phyloP scores from a whole-genome alignment of 2,329 filamentous ascomycete species.

The Curvularia eragrostidis region DNA sequence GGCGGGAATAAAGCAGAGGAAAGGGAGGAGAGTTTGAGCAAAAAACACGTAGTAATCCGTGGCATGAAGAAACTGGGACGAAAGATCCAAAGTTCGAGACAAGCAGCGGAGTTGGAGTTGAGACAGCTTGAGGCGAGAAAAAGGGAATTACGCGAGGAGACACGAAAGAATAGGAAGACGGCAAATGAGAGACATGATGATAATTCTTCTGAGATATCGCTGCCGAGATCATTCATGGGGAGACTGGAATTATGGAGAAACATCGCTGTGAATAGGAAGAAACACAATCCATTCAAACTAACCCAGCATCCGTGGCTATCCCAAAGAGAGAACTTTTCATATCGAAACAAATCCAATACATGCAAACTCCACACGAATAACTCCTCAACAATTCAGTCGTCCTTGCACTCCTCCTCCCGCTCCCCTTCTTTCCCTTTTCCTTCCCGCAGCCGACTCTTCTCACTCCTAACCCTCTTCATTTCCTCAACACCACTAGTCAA shows the following conservation, averaged over 20 bases:
- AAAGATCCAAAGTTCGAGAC: not conserved
- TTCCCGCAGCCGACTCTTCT: not conserved
- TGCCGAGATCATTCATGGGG: not conserved
- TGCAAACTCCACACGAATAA: not conserved
- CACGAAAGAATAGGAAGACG: not conserved
- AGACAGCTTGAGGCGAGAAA: not conserved
- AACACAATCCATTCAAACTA: not conserved
- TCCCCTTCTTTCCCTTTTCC: not conserved
- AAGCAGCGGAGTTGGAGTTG: not conserved
- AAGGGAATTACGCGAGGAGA: not conserved
- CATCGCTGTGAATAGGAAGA: not conserved
- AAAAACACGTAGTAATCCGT: not conserved
- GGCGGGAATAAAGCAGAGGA: not conserved
- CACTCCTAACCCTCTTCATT: not conserved
- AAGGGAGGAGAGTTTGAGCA: not conserved
- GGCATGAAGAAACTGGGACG: not conserved
- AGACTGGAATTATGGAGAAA: not conserved
- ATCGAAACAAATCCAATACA: not conserved
- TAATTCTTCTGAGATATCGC: not conserved
- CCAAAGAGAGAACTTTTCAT: not conserved
- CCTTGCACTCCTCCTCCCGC: not conserved
- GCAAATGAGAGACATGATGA: not conserved
- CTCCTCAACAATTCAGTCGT: not conserved
- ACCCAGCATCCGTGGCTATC: not conserved
- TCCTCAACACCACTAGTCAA: slow-evolving; percentile 6